phyloP scores from a whole-genome alignment of 306 rosid genomes.

The Trifolium repens region DNA sequence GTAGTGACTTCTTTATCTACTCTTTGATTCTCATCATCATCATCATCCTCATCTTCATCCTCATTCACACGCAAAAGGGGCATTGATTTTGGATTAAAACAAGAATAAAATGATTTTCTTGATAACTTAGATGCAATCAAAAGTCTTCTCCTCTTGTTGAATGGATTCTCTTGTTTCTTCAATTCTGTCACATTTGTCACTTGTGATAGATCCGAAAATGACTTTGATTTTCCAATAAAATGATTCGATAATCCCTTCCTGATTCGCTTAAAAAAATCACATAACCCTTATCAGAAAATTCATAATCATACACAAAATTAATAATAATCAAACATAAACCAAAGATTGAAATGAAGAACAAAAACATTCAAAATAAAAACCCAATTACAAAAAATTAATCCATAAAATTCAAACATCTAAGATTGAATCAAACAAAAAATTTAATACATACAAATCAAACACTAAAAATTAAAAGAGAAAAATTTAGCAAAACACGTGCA shows the following conservation, averaged over 20 bases:
- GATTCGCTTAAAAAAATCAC: slow-evolving; percentile 33
- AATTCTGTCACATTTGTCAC: slow-evolving; percentile 63
- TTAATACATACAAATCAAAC: not conserved
- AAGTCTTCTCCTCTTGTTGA: slow-evolving; percentile 73
- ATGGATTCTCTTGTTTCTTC: slow-evolving; percentile 73
- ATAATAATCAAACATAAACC: not conserved
- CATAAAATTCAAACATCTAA: not conserved
- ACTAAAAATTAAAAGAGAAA: too few relatives aligned
- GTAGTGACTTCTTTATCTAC: not conserved
- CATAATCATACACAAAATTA: not conserved
- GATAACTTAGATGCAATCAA: slow-evolving; percentile 62
- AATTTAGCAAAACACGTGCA: not conserved
- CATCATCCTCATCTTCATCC: slow-evolving; percentile 36
- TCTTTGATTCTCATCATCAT: not conserved
- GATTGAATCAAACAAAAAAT: not conserved
- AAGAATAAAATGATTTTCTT: slow-evolving; percentile 60
- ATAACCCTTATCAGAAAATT: slow-evolving; percentile 12
- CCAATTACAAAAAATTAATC: not conserved
- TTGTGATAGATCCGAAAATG: slow-evolving; percentile 66
- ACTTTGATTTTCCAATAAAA: slow-evolving; percentile 79
- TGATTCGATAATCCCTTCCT: slow-evolving; percentile 81
- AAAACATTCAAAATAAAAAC: not conserved
- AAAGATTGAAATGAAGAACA: not conserved
- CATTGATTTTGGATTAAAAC: slow-evolving; percentile 79
- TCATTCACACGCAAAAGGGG: slow-evolving; percentile 66